Evolutionary conservation across 352 stramenopile species (phyloP).

Genomic region (Detonula confervacea): DNA sequence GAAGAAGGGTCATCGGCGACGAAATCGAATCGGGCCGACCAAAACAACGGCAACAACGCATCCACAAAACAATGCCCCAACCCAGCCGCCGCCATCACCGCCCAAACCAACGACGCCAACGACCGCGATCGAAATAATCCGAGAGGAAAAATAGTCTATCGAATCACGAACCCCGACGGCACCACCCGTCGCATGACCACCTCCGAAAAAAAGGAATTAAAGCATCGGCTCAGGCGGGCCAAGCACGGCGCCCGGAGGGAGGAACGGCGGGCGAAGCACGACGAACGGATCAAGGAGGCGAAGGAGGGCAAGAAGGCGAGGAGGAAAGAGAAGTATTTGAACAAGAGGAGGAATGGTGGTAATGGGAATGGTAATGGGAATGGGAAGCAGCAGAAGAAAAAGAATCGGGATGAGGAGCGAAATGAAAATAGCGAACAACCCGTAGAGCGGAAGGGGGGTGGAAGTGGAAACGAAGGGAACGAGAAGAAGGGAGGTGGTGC

Average conservation of each 20-base stretch:
- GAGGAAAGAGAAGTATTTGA: slow-evolving; percentile 21
- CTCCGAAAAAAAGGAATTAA: slow-evolving; percentile 69
- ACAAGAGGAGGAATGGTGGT: slow-evolving; percentile 7
- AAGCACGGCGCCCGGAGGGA: slow-evolving; percentile 27
- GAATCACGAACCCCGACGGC: slow-evolving; percentile 61
- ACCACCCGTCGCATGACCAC: slow-evolving; percentile 69
- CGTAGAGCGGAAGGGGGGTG: neutral
- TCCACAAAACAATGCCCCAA: no score
- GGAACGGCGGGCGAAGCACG: slow-evolving; percentile 29
- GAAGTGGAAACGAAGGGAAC: neutral
- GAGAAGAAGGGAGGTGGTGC: no score
- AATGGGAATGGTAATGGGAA: slow-evolving; percentile 20
- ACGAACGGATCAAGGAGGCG: slow-evolving; percentile 29
- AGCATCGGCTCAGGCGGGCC: slow-evolving; percentile 38
- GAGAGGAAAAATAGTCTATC: slow-evolving; percentile 46
- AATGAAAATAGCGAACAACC: no score
- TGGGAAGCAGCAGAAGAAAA: slow-evolving; percentile 1
- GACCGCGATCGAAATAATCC: no score
- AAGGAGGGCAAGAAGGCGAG: slow-evolving; percentile 28
- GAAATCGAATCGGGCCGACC: no score
- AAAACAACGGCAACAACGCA: neutral
- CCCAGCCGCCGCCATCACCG: no score
- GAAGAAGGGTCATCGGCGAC: neutral
- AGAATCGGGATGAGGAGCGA: no score
- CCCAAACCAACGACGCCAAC: no score